Base-by-base conservation (phyloP, 805 yeast genomes). In the Kodamaea fukazawae region DNA sequence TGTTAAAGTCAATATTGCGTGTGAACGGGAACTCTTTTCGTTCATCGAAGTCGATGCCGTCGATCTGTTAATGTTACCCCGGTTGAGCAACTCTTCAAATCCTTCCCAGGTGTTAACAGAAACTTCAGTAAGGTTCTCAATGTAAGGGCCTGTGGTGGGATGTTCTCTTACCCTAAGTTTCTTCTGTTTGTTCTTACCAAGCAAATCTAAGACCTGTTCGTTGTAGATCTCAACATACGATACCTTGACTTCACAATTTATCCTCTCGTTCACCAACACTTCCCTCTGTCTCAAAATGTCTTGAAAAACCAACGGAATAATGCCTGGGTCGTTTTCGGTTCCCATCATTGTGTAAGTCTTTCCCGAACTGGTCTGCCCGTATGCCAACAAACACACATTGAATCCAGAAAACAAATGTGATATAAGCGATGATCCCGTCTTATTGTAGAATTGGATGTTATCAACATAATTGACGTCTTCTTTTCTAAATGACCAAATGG, bases 141-240 rank as follows among this genome's bases (percentile, higher is more conserved):
- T 86, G 50, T 78, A 83, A 1, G 93, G 87, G 0, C 89, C 85
- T 2, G 73, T 73, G 2, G 68, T 60, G 0, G 84, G 85, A 28
- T 75, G 73, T 50, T 86, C 95, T 38, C 95, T 67, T 3, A 86
- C 75, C 43, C 71, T 65, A 45, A 81, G 67, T 47, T 58, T 57
- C 28, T 45, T 49, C 4, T 42, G 44, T 28, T 36, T 40, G 7
- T 43, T 37, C 17, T 14, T n/a, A 11, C 35, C 33, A 12, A 86
- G 60, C 39, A 86, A 61, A 57, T 86, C 95, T 28, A 76, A 67
- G 1, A 84, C 87, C 45, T 77, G 80, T 58, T 86, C 95, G 53
- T 86, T 86, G 53, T 86, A 86, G 26, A 86, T 79, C 54, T 86
- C 95, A 53, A 82, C 71, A 58, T 79, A 85, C 8, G 87, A 80